Evolutionary conservation across 768 basidiomycete genomes (phyloP), one percentile per base, ranked within the genome.

Genomic region (Lentinula boryana): DNA sequence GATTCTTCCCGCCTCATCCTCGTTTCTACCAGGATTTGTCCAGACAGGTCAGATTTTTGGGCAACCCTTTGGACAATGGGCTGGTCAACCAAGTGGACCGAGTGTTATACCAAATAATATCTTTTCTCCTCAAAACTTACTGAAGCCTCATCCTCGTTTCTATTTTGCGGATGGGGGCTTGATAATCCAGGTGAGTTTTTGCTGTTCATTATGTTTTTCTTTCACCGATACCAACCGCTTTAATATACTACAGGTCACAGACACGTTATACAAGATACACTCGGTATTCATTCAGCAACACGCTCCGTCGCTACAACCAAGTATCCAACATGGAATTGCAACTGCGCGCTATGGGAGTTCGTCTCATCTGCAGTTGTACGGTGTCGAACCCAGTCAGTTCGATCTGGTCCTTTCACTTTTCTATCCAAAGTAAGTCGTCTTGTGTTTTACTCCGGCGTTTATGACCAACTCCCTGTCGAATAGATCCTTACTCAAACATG

Each of bases 401-500:
- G 58, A 59, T 4, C 36, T 59, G 7, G 27, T 59, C n/a, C 35
- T 59, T 8, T 59, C 58, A 10, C 27, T 59, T 10, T 40, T 59
- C 21, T 59, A 59, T 38, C 58, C 58, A 23, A 59, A 15, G 58
- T 59, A 31, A 36, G 58, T 51, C 43, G 21, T 12, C 16, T 58
- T n/a, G 5, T 21, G 18, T 23, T 18, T 15, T 32, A 33, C 31
- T 8, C 13, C 12, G 2, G 31, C 27, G 13, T 27, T 4, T 18
- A 1, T 18, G 5, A 27, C 31, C 12, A 6, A 16, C 23, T 13
- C n/a, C 13, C n/a, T 15, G 31, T 38, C 5, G 10, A 49, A 15
- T 21, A 51, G 18, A 27, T 58, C 57, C 32, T 58, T 65, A 10
- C 49, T 32, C 9, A 7, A 65, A 6, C 64, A 68, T 54, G 67